phyloP scores from a whole-genome alignment of 2,329 filamentous ascomycete genomes.

The Juglanconis sp. region DNA sequence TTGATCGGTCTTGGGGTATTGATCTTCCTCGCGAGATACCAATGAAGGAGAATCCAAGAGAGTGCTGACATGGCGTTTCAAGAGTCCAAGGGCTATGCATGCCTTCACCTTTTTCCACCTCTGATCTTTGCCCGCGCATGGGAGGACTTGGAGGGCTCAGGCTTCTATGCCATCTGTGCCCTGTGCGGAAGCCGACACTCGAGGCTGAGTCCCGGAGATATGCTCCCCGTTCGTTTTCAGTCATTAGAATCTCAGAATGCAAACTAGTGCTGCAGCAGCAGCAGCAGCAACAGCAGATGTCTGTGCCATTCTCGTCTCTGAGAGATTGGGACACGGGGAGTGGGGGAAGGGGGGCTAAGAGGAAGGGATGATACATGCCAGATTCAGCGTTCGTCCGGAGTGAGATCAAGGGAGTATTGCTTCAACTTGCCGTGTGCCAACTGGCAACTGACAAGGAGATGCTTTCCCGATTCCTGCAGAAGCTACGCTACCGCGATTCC shows the following conservation, averaged over 20 bases:
- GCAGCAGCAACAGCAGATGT: neutral
- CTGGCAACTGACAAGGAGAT: neutral
- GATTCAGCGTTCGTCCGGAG: conserved; percentile 14
- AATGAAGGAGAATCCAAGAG: neutral
- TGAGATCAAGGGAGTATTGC: conserved; percentile 5
- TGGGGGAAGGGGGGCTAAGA: neutral
- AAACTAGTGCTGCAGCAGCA: neutral
- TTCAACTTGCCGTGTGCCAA: neutral
- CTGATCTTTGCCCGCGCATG: neutral
- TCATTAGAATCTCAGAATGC: too few relatives aligned
- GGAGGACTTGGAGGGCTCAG: neutral
- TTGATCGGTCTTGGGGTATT: neutral
- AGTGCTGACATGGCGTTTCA: conserved; percentile 13
- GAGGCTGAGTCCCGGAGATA: conserved; percentile 17
- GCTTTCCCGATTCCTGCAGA: neutral
- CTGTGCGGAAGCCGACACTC: conserved; percentile 12
- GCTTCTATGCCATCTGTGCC: conserved; percentile 11
- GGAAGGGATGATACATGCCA: conserved; percentile 4
- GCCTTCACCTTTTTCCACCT: conserved; percentile 5
- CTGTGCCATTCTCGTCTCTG: conserved; percentile 5
- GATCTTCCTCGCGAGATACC: neutral
- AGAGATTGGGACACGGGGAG: neutral
- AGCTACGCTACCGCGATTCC: neutral
- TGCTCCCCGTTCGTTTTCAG: neutral
- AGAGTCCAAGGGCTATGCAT: conserved; percentile 12